Evolutionary conservation across 139 green algal genomes (phyloP).

Genomic region (Pleodorina starrii): DNA sequence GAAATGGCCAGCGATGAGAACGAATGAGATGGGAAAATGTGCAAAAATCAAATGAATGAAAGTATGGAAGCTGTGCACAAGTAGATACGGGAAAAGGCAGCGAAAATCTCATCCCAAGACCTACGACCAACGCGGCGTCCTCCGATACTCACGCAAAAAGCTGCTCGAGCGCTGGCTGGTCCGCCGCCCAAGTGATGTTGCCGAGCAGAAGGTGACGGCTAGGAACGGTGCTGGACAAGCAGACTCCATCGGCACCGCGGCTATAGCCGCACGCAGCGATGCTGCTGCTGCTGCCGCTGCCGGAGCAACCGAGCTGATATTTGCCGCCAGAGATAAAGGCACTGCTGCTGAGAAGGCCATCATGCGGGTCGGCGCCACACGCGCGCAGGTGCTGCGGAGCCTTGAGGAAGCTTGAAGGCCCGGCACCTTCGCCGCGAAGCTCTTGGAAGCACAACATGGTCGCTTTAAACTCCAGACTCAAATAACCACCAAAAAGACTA

Average conservation of each 20-base stretch:
- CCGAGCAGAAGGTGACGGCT: constrained; percentile 3
- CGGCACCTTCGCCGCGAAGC: background rate
- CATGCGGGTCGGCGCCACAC: background rate
- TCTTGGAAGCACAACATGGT: no score
- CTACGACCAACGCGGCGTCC: no score
- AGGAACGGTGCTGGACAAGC: background rate
- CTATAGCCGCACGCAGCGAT: background rate
- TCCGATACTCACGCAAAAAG: constrained; percentile 12
- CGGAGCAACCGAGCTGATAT: no score
- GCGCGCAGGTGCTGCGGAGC: background rate
- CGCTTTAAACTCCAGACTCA: no score
- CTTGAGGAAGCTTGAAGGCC: background rate
- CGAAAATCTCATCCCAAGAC: no score
- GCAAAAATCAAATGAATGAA: no score
- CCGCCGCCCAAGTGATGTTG: background rate
- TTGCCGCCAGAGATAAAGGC: background rate
- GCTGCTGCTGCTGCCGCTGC: background rate
- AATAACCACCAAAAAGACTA: no score
- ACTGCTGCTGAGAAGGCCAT: no score
- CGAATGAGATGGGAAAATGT: no score
- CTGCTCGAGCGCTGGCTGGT: background rate
- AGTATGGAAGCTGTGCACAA: no score
- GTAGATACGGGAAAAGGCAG: no score
- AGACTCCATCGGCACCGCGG: background rate
- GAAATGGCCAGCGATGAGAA: no score